Evolutionary conservation across 106 monocot genomes (phyloP).

Genomic region (Dioscorea dumetorum): DNA sequence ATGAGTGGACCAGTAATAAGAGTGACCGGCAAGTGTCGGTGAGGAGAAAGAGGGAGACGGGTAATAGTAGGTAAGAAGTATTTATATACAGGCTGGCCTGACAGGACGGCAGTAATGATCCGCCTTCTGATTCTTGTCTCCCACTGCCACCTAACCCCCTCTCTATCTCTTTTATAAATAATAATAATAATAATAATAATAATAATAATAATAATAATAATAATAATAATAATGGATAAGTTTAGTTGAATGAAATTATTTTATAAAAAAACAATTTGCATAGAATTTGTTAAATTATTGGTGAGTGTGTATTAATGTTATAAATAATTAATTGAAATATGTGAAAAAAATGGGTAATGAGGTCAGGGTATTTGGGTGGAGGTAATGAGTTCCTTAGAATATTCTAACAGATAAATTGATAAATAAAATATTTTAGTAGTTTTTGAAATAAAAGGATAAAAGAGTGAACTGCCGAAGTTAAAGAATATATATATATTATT

Average conservation of each 20-base stretch:
- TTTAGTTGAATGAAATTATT: not conserved
- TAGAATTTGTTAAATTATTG: not conserved
- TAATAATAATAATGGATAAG: not conserved
- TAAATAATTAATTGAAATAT: not conserved
- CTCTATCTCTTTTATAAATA: not conserved
- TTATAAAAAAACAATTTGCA: not conserved
- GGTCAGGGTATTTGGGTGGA: no score
- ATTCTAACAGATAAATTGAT: no score
- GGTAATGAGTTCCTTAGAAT: no score
- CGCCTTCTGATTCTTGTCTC: not conserved
- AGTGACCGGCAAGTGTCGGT: not conserved
- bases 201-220: no score
- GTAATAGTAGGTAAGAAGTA: not conserved
- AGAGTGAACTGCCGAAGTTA: no score
- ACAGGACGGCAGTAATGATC: not conserved
- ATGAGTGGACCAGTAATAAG: not conserved
- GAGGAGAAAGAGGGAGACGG: not conserved
- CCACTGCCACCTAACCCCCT: not conserved
- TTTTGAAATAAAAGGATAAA: no score
- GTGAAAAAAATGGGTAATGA: no score
- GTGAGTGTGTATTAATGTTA: not conserved
- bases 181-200: not conserved
- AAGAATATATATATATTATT: no score
- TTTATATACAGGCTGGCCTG: not conserved
- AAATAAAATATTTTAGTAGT: no score